Evolutionary conservation across 768 basidiomycete species (phyloP).

Genomic region (Brasilioporus rufonigricans): DNA sequence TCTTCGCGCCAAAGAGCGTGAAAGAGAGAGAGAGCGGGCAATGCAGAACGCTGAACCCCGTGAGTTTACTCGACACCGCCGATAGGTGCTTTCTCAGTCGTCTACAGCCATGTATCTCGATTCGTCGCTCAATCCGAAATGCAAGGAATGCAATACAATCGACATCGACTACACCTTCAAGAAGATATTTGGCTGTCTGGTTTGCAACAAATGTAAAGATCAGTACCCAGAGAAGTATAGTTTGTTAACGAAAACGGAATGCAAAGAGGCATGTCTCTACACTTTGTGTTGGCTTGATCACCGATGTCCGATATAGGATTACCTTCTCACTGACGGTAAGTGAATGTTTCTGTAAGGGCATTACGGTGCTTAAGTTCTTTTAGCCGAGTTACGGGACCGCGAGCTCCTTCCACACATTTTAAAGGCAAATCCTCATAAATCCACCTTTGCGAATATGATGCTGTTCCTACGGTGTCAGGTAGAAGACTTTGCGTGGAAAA

Average conservation of each 20-base stretch:
- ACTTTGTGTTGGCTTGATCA: background rate
- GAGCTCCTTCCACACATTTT: conserved; percentile 90
- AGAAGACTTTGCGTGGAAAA: conserved; percentile 95
- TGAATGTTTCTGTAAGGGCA: conserved; percentile 8
- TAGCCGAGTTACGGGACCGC: conserved; percentile 90
- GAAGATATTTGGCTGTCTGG: conserved; percentile 79
- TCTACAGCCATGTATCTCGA: conserved; percentile 75
- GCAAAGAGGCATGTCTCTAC: conserved; percentile 72
- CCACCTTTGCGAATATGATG: conserved; percentile 99
- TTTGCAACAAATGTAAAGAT: conserved; percentile 91
- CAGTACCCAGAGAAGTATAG: conserved; percentile 90
- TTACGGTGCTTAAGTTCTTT: background rate
- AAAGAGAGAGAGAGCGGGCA: conserved; percentile 75
- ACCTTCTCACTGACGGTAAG: conserved; percentile 89
- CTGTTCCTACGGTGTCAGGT: conserved; percentile 91
- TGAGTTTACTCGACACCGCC: conserved; percentile 26
- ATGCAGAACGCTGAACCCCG: conserved; percentile 74
- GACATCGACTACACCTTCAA: conserved; percentile 84
- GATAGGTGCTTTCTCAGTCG: background rate
- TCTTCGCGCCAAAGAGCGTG: conserved; percentile 70
- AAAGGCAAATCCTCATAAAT: conserved; percentile 92
- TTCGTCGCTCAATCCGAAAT: conserved; percentile 72
- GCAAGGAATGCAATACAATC: conserved; percentile 80
- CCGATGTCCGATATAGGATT: conserved; percentile 56
- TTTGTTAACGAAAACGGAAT: conserved; percentile 96